Conservation (phyloP, 805 yeast genomes). For the Cyberlindnera veronae region DNA sequence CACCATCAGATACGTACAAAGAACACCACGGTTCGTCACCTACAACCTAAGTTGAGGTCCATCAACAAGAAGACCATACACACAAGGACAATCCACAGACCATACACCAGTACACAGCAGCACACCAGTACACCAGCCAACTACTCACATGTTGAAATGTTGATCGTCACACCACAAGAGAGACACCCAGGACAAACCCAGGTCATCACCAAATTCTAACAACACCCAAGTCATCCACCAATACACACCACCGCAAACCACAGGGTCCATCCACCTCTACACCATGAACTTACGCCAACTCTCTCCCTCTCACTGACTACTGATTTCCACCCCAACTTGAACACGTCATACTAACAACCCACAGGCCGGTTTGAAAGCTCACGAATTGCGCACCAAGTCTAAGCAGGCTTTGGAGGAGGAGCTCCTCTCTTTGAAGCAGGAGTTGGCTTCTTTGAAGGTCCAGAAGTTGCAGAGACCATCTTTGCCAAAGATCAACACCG, state of each 20-base stretch:
- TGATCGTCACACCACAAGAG: no score
- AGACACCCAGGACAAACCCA: neutral
- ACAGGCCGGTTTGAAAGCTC: conserved; percentile 88
- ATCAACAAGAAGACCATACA: neutral
- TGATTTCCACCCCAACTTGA: neutral
- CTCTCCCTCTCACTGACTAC: no score
- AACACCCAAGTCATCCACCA: no score
- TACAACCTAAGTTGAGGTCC: no score
- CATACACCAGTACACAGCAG: neutral
- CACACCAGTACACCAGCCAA: no score
- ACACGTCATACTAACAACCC: conserved; percentile 20
- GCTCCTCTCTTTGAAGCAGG: conserved; percentile 94
- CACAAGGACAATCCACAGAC: neutral
- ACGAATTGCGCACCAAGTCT: conserved; percentile 95
- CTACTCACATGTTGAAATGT: no score
- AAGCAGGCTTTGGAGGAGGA: conserved; percentile 94
- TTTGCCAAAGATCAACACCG: conserved; percentile 93
- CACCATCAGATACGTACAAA: no score
- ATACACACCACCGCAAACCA: no score
- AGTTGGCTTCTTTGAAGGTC: conserved; percentile 92
- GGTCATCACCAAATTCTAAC: neutral
- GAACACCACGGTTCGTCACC: no score
- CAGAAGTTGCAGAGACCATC: conserved; percentile 91
- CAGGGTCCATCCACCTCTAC: no score
- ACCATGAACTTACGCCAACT: no score